Conservation (phyloP, 805 yeast genomes). For the Ogataea populi-albae region DNA sequence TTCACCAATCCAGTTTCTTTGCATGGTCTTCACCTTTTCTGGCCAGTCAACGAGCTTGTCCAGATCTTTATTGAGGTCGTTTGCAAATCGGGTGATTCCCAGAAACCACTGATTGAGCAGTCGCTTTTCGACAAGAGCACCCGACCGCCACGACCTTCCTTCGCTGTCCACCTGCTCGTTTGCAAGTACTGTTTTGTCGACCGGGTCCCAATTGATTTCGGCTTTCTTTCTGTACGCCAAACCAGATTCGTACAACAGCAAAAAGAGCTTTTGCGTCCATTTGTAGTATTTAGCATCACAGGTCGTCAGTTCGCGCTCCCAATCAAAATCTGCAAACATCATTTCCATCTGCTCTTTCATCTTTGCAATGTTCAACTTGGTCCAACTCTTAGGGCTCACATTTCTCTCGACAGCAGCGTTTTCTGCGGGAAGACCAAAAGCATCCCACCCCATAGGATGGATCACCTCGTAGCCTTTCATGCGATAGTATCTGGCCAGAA, state of each 20-base stretch:
- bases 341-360: conserved; percentile 80
- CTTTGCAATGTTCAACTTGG: conserved; percentile 68
- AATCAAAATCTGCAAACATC: conserved; percentile 86
- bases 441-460: conserved; percentile 99
- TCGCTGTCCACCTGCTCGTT: conserved; percentile 92
- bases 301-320: conserved; percentile 89
- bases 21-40: conserved; percentile 83
- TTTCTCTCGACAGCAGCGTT: conserved; percentile 92
- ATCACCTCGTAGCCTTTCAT: conserved; percentile 74
- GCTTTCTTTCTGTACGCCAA: conserved; percentile 84
- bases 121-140: conserved; percentile 86
- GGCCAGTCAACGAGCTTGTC: conserved; percentile 76
- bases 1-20: conserved; percentile 89
- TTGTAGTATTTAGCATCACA: conserved; percentile 84
- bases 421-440: conserved; percentile 97
- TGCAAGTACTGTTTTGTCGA: conserved; percentile 91
- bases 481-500: conserved; percentile 71
- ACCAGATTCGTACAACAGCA: conserved; percentile 68
- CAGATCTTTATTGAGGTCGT: conserved; percentile 63
- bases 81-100: conserved; percentile 81
- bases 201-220: conserved; percentile 96
- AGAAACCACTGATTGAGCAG: conserved; percentile 90
- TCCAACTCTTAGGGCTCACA: conserved; percentile 81
- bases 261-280: conserved; percentile 87
- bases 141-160: conserved; percentile 96